Base-by-base conservation (phyloP, 495 filamentous ascomycete species). In the Ascobolus immersus region DNA sequence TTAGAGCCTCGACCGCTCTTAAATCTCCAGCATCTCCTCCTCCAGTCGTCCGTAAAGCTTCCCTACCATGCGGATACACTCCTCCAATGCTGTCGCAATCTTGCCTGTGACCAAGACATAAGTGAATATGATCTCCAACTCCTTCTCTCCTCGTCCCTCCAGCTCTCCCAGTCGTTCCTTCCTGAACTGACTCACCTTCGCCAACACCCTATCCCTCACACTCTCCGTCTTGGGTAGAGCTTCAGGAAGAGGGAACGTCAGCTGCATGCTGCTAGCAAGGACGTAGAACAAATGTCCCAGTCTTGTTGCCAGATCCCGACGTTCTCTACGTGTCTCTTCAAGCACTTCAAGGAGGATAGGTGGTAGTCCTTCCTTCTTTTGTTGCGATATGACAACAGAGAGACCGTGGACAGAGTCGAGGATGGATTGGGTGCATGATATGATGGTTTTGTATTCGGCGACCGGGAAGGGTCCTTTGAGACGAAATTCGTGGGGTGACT, bases 211-310 rank as follows among this genome's bases (percentile, higher is more conserved):
- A 45, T 94, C 84, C 19, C 86, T 57, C 15, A 70, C 67, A 49
- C 79, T 67, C 15, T 73, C 64, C 17, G 81, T 73, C 39, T 69
- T 84, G 4, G 86, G 86, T 9, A 94, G 53, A 15, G 72, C 73
- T 43, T 89, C 78, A 17, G 73, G 89, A 24, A 96, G 56, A 0
- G 86, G 84, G 40, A 90, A 93, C 47, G 89, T 82, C 1, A 94
- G 62, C 56, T 86, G 86, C 51, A 94, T 67, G 1, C 77, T 86
- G 1, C 75, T 82, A 1, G 84, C 86, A 40, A 96, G 65, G 2
- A 92, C 71, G 40, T 86, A 77, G 38, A 94, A 73, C 25, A 96
- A 62, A 59, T 96, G 86, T 48, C 78, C 84, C 40, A 94, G 86
- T 21, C 86, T 67, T 17, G 71, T 62, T 39, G 76, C 81, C 15